Base-by-base conservation (phyloP, 495 filamentous ascomycete species). In the Baudoinia panamericana region DNA sequence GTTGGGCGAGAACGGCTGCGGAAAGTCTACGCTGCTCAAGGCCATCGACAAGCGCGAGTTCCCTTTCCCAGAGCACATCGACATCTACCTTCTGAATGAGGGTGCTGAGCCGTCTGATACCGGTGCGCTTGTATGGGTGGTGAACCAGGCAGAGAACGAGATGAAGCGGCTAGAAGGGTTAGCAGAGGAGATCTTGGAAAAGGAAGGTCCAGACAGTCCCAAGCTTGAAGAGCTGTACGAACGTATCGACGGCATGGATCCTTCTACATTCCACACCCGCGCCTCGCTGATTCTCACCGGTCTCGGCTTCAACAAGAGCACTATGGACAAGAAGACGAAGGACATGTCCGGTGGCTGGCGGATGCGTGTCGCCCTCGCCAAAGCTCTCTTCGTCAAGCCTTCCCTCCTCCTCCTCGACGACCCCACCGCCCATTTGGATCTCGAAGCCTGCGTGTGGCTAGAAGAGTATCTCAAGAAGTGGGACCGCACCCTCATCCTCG, bases 301-400 rank as follows among this genome's bases (percentile, higher is more conserved):
- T 87, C 82, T 99, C 29, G 90, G 90, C 46, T 99, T 99, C 73
- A 93, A 96, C 76, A 94, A 95, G 67, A 61, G 51, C 21, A 99
- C 90, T 22, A 96, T 99, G 56, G 68, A 88, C 62, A 99, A 99
- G 74, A 92, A 84, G 73, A 99, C 90, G 48, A 99, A 94, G 75
- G 90, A 99, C 56, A 99, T 99, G 90, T 99, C 90, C 50, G 90
- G 90, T 80, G 90, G 90, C 47, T 99, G 90, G 90, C 76, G 92
- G 68, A 99, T 99, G 90, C 82, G 90, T 72, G 90, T 99, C 21
- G 90, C 90, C 23, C 75, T 99, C 28, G 90, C 71, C 54, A 99
- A 96, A 71, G 92, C 90, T 21, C 78, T 99, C 33, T 99, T 99
- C 70, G 88, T 99, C 62, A 92, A 88, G 72, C 90, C 90, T 17